Percentiles rank a stretch among this genome's conserved stretches.
phyloP scores from a whole-genome alignment of 306 rosid species.

The Citrullus colocynthis region DNA sequence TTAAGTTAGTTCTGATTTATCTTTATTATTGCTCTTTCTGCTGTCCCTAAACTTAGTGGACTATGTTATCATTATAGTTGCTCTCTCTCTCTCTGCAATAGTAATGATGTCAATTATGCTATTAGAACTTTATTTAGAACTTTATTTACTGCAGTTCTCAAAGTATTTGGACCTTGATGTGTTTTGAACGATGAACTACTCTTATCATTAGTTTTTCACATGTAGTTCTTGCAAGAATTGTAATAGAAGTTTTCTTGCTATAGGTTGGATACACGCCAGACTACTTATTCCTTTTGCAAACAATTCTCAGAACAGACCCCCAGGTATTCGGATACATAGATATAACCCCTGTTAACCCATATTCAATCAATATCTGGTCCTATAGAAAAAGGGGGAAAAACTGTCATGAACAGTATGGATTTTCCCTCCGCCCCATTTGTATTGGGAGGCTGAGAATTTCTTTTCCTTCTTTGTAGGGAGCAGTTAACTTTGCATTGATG shows the following conservation, averaged over 20 bases:
- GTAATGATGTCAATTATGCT: neutral
- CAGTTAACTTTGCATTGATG: conserved; percentile 98
- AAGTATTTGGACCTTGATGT: neutral
- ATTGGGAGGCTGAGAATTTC: neutral
- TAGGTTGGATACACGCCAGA: conserved; percentile 98
- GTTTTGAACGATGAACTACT: neutral
- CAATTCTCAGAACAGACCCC: conserved; percentile 93
- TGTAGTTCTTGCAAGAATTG: neutral
- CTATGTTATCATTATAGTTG: neutral
- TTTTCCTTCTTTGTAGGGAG: conserved; percentile 56
- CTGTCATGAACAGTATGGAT: neutral
- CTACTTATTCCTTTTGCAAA: conserved; percentile 91
- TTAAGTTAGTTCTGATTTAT: neutral
- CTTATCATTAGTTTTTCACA: neutral
- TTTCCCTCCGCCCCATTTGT: neutral
- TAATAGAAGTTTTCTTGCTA: conserved; percentile 13
- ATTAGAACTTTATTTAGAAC: neutral
- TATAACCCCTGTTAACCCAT: neutral
- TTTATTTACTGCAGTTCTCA: neutral
- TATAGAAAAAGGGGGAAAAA: neutral
- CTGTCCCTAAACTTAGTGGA: neutral
- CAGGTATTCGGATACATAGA: conserved; percentile 36
- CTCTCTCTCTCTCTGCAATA: neutral
- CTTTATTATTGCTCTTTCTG: conserved; percentile 7
- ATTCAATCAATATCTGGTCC: neutral